Percentiles rank a stretch among this genome's conserved stretches.
phyloP scores from a whole-genome alignment of 2,329 filamentous ascomycete genomes.

The Claviceps africana region DNA sequence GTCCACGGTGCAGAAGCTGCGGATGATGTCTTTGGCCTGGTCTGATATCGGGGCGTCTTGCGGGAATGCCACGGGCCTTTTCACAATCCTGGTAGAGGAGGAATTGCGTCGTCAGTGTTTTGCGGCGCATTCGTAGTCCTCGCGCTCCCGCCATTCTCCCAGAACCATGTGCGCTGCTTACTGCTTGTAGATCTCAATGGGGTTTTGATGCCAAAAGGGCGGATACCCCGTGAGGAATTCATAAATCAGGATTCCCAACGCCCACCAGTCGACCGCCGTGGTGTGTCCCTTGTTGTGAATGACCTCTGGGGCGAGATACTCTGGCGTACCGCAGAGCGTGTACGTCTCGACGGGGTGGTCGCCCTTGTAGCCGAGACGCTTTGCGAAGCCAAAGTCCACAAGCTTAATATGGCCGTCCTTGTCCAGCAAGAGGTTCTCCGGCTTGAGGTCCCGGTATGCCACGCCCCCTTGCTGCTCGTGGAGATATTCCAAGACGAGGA shows the following conservation, averaged over 20 bases:
- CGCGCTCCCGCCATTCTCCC: no score
- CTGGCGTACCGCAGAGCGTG: slow-evolving; percentile 69
- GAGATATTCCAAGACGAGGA: slow-evolving; percentile 65
- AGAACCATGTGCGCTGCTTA: no score
- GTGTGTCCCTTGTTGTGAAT: slow-evolving; percentile 70
- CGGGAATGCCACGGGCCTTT: slow-evolving; percentile 63
- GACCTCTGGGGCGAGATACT: slow-evolving; percentile 74
- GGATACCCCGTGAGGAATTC: slow-evolving; percentile 77
- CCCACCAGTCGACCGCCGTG: slow-evolving; percentile 77
- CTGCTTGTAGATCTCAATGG: slow-evolving; percentile 77
- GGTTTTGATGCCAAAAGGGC: slow-evolving; percentile 77
- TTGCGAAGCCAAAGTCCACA: slow-evolving; percentile 77
- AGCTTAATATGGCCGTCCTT: slow-evolving; percentile 66
- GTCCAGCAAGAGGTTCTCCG: slow-evolving; percentile 69
- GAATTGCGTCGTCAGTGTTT: neutral
- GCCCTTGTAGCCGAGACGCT: slow-evolving; percentile 49
- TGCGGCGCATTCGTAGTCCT: no score
- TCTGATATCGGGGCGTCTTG: slow-evolving; percentile 49
- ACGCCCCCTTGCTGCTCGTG: slow-evolving; percentile 66
- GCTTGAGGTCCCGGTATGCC: slow-evolving; percentile 71
- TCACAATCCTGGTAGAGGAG: slow-evolving; percentile 50
- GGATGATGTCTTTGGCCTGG: slow-evolving; percentile 61
- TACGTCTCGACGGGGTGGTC: slow-evolving; percentile 54
- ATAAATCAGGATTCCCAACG: slow-evolving; percentile 69
- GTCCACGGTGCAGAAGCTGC: slow-evolving; percentile 63